These are phyloP conservation scores for Globisporangium mamillatum DNA, from an alignment of 352 stramenopile species.

Conservation along the genomic window DNA sequence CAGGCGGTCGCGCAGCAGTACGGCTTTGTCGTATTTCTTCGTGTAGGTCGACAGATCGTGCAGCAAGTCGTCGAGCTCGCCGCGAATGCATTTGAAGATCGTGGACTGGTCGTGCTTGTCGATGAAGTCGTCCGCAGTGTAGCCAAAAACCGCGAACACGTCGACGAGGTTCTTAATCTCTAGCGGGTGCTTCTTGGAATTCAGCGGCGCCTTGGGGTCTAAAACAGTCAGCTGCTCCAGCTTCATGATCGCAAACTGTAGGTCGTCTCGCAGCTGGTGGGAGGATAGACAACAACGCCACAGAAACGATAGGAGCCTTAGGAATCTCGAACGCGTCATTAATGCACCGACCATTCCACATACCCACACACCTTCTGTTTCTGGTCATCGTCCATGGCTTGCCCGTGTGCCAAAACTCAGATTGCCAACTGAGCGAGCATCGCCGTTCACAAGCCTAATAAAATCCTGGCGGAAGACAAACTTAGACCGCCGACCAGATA, in stretches of 20 bases:
- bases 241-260: slow-evolving; percentile 75
- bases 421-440: not conserved
- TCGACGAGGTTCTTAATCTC: slow-evolving; percentile 67
- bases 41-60: slow-evolving; percentile 46
- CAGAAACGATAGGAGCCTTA: slow-evolving; percentile 2
- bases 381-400: slow-evolving; percentile 51
- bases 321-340: not conserved
- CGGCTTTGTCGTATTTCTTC: slow-evolving; percentile 72
- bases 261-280: slow-evolving; percentile 57
- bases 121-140: slow-evolving; percentile 54
- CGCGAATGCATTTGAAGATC: slow-evolving; percentile 61
- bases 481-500: no score
- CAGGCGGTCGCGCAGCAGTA: slow-evolving; percentile 62
- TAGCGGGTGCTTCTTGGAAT: slow-evolving; percentile 48
- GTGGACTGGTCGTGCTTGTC: slow-evolving; percentile 70
- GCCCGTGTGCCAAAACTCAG: not conserved
- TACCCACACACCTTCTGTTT: slow-evolving; percentile 45
- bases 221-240: slow-evolving; percentile 46
- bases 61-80: slow-evolving; percentile 58
- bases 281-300: not conserved
- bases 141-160: slow-evolving; percentile 71
- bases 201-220: slow-evolving; percentile 33
- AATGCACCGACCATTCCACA: not conserved
- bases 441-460: not conserved
- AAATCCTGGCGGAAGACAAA: no score